phyloP scores from a whole-genome alignment of 371 early-diverging fungal genomes.

The Apophysomyces elegans region DNA sequence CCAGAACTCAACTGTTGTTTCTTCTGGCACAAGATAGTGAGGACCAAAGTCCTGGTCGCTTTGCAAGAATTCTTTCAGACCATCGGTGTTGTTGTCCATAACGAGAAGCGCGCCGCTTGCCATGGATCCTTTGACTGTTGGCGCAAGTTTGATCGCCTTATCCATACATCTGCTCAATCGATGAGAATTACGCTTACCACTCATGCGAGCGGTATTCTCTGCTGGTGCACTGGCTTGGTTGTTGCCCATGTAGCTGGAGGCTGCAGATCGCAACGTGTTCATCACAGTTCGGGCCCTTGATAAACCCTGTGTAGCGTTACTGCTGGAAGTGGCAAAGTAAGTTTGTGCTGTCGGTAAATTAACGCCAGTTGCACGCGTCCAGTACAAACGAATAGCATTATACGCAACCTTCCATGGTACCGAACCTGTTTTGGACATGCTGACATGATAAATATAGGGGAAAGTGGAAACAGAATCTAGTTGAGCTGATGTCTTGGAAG shows the following conservation, averaged over 20 bases:
- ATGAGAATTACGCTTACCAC: constrained; percentile 38
- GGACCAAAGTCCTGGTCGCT: constrained; percentile 30
- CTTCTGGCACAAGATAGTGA: constrained; percentile 36
- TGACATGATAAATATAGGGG: constrained; percentile 45
- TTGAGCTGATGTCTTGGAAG: constrained; percentile 19
- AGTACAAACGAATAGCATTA: constrained; percentile 50
- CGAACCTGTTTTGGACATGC: constrained; percentile 31
- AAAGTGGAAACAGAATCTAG: constrained; percentile 16
- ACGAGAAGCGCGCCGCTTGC: background rate
- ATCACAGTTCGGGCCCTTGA: constrained; percentile 54
- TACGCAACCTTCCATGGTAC: constrained; percentile 45
- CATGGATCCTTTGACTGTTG: constrained; percentile 23
- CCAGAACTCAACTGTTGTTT: constrained; percentile 43
- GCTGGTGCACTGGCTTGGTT: background rate
- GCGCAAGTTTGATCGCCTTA: constrained; percentile 37
- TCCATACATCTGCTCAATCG: constrained; percentile 44
- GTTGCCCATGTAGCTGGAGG: constrained; percentile 30
- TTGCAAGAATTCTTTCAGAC: constrained; percentile 15
- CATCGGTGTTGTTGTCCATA: constrained; percentile 10
- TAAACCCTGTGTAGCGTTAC: constrained; percentile 16
- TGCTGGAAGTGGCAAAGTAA: constrained; percentile 30
- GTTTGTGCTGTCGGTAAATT: constrained; percentile 29
- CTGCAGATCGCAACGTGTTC: constrained; percentile 40
- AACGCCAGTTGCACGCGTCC: constrained; percentile 38
- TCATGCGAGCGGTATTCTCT: background rate